Evolutionary conservation across 306 rosid genomes (phyloP).

Genomic region (Gleditsia sinensis): DNA sequence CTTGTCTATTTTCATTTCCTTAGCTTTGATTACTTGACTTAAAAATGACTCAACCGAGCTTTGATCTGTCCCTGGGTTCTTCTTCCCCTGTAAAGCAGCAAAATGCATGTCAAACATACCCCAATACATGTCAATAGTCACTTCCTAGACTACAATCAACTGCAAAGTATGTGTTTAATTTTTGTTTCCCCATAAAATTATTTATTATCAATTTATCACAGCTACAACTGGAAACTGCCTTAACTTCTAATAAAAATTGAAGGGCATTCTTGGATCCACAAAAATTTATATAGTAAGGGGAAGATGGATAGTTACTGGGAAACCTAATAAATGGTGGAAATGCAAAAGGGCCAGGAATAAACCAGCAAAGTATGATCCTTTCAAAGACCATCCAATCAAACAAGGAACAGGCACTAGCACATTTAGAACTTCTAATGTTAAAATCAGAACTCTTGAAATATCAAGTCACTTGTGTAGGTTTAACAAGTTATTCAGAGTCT

Average conservation of each 20-base stretch:
- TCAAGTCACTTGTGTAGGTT: neutral
- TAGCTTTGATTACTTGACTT: constrained; percentile 70
- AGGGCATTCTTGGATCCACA: neutral
- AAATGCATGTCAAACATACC: neutral
- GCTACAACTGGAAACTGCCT: neutral
- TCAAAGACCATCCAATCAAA: constrained; percentile 11
- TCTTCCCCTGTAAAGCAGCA: constrained; percentile 78
- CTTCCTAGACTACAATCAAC: neutral
- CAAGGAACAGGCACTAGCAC: neutral
- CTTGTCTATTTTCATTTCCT: constrained; percentile 95
- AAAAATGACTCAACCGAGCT: constrained; percentile 68
- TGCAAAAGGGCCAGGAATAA: neutral
- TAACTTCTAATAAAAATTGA: neutral
- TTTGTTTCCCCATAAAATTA: neutral
- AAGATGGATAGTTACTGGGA: no score
- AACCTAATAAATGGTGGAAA: no score
- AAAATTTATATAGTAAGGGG: neutral
- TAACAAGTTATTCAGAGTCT: constrained; percentile 18
- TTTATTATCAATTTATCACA: constrained; percentile 27
- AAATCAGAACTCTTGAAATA: constrained; percentile 9
- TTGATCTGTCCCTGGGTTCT: constrained; percentile 76
- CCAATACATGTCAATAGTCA: neutral
- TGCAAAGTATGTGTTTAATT: neutral
- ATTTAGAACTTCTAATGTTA: neutral
- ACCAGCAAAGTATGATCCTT: neutral